Conservation (phyloP, 1,284 basidiomycete species). For the Xerocomus nothofagi region DNA sequence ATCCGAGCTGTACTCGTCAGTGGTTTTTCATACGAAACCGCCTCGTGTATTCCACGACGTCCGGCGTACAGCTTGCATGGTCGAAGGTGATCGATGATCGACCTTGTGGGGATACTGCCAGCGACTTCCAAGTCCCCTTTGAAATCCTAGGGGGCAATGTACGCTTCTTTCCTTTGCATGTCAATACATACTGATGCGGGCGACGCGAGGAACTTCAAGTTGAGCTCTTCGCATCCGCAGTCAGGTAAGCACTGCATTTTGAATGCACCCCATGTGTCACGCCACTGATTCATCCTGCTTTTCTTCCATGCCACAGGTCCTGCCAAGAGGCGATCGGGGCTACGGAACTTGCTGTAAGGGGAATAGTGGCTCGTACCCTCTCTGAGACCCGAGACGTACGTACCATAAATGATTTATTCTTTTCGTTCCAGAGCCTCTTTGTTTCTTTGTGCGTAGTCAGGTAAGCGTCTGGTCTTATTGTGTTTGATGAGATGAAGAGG, state of each 20-base stretch:
- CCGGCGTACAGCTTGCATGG: no score
- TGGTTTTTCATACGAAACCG: no score
- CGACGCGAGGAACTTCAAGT: slow-evolving; percentile 43
- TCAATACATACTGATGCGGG: not conserved
- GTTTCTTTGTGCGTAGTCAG: not conserved
- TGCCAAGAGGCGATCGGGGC: slow-evolving; percentile 68
- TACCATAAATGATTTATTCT: no score
- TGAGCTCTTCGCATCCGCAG: slow-evolving; percentile 61
- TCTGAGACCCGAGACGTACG: slow-evolving; percentile 46
- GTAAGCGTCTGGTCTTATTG: slow-evolving; percentile 20
- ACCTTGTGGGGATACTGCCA: slow-evolving; percentile 58
- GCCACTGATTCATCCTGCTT: not conserved
- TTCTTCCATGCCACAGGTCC: slow-evolving; percentile 37
- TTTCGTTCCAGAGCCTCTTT: no score
- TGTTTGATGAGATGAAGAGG: slow-evolving; percentile 35
- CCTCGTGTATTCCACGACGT: no score
- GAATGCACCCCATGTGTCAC: not conserved
- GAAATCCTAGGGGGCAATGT: slow-evolving; percentile 60
- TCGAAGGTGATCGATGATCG: no score
- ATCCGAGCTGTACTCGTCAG: no score
- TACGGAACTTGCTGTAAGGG: slow-evolving; percentile 59
- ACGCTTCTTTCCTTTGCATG: not conserved
- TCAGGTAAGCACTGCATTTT: slow-evolving; percentile 45
- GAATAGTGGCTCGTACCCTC: slow-evolving; percentile 58
- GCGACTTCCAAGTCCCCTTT: slow-evolving; percentile 49